Evolutionary conservation across 345 rosid species (phyloP).

Genomic region (Boechera stricta): DNA sequence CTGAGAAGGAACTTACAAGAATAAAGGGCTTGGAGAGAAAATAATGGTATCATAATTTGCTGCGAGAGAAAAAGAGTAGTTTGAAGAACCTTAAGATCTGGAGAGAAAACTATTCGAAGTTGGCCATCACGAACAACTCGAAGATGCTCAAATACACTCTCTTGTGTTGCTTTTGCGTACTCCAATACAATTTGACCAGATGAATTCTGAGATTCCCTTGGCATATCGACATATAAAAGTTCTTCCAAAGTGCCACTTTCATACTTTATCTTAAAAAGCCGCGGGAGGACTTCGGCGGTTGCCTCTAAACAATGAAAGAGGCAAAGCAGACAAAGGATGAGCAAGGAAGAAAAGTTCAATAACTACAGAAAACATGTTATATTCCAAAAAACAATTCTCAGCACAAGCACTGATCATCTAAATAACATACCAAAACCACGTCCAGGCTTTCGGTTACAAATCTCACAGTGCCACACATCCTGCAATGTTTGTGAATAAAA

Average conservation of each 20-base stretch:
- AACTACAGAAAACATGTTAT: neutral
- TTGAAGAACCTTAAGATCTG: constrained; percentile 80
- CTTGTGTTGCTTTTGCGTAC: constrained; percentile 98
- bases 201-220: constrained; percentile 83
- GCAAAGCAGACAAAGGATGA: constrained; percentile 20
- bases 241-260: constrained; percentile 99
- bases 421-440: constrained; percentile 91
- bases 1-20: constrained; percentile 47
- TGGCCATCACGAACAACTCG: constrained; percentile 99
- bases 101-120: constrained; percentile 90
- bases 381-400: neutral
- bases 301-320: constrained; percentile 68
- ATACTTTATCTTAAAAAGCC: constrained; percentile 98
- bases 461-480: constrained; percentile 99
- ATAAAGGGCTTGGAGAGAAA: constrained; percentile 21
- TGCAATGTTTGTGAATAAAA: constrained; percentile 48
- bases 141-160: constrained; percentile 98
- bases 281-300: constrained; percentile 94
- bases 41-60: neutral
- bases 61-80: constrained; percentile 4
- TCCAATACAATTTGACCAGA: constrained; percentile 96
- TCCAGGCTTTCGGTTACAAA: constrained; percentile 96
- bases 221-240: constrained; percentile 96
- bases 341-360: neutral
- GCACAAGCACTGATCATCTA: neutral